Base-by-base conservation (phyloP, 441 rosid species). In the Adansonia madagascariensis region DNA sequence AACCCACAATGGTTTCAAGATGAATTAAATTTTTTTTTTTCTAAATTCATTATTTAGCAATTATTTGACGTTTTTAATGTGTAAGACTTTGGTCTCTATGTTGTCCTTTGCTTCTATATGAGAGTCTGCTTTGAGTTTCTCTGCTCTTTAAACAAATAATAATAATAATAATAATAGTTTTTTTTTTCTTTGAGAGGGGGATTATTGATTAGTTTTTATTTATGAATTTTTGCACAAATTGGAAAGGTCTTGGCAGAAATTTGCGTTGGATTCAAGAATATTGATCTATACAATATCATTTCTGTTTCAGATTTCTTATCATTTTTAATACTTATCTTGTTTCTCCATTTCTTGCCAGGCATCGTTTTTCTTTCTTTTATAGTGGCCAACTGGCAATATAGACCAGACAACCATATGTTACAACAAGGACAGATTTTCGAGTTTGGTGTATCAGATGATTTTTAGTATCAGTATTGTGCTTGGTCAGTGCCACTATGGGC, bases 401-500 rank as follows among this genome's bases (percentile, higher is more conserved):
- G 74, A 74, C 64, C 57, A 77, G 80, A 81, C 83, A 84, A 80
- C 84, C 77, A 61, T 81, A 85, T 91, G 92, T 82, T 85, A 80
- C 82, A 79, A 41, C 68, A 62, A 76, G 55, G 83, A 69, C 67
- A 71, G 52, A 55, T 78, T 82, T 71, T 41, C 59, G 89, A 80
- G 83, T 79, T 78, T 87, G 87, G 87, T 78, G 77, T 74, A 59
- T 87, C 92, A 84, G 89, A 97, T 93, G 99, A 89, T 91, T 79
- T 81, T 49, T 84, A 79, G 83, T 80, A 74, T 72, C 82, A 80
- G 17, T 86, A 85, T 80, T 89, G 79, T 89, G 92, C 89, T 84
- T 89, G 85, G 80, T 76, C 86, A 85, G 85, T 85, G 92, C 96
- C 90, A 81, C 75, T 74, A 91, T 93, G 98, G 90, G 89, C 89